phyloP scores from a whole-genome alignment of 169 alveolate species.

The Plasmodium gonderi region DNA sequence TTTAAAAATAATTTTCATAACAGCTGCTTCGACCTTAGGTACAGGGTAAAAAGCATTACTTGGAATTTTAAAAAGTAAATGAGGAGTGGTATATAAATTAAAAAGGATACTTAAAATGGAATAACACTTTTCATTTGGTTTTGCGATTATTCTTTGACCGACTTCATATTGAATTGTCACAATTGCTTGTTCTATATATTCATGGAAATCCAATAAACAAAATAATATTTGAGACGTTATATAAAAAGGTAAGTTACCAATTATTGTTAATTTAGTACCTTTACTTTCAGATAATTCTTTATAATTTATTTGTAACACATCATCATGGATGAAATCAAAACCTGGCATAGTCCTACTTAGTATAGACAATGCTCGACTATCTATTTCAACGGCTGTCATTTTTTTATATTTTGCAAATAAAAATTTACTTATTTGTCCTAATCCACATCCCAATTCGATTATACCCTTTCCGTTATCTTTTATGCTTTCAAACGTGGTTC shows the following conservation, averaged over 20 bases:
- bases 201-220: conserved; percentile 85
- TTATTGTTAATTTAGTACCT: conserved; percentile 79
- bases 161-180: conserved; percentile 88
- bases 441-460: conserved; percentile 89
- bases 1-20: conserved; percentile 77
- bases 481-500: not conserved
- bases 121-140: conserved; percentile 76
- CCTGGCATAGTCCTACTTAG: conserved; percentile 85
- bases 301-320: conserved; percentile 88
- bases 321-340: conserved; percentile 87
- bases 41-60: conserved; percentile 84
- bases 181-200: conserved; percentile 85
- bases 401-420: conserved; percentile 80
- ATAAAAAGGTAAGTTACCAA: conserved; percentile 88
- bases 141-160: conserved; percentile 85
- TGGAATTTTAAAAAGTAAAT: conserved; percentile 83
- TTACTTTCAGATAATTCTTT: conserved; percentile 77
- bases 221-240: conserved; percentile 88
- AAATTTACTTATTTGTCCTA: conserved; percentile 86
- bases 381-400: conserved; percentile 88
- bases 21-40: conserved; percentile 86
- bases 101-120: conserved; percentile 83
- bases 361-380: conserved; percentile 86
- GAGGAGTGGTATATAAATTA: conserved; percentile 78
- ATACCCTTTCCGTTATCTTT: conserved; percentile 78